Percentiles rank a stretch among this genome's conserved stretches.
Conservation (phyloP, 176 grass and related monocot genomes). For the Cymbopogon citratus region DNA sequence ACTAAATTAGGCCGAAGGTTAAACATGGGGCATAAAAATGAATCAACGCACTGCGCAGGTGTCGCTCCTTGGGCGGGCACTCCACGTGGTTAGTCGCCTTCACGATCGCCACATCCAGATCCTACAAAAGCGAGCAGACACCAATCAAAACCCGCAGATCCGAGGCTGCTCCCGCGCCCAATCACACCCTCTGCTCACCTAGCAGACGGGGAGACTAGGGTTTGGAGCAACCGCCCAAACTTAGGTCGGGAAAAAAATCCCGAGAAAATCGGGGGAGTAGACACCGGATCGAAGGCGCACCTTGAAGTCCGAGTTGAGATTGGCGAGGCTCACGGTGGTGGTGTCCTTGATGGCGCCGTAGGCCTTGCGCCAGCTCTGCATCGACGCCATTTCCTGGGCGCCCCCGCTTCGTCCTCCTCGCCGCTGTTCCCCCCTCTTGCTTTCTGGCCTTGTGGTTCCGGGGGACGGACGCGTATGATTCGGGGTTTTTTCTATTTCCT, state of each 20-base stretch:
- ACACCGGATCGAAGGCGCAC: slow-evolving; percentile 23
- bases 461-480: neutral
- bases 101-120: slow-evolving; percentile 99
- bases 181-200: neutral
- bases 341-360: slow-evolving; percentile 92
- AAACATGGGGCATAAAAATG: neutral
- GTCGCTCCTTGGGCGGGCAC: slow-evolving; percentile 85
- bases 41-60: slow-evolving; percentile 85
- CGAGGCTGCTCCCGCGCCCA: neutral
- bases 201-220: neutral
- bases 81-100: slow-evolving; percentile 98
- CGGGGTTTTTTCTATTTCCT: slow-evolving; percentile 19
- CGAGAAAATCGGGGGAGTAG: neutral
- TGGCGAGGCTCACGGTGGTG: slow-evolving; percentile 90
- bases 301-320: slow-evolving; percentile 98
- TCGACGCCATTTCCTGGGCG: slow-evolving; percentile 59
- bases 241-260: neutral
- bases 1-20: slow-evolving; percentile 28
- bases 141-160: slow-evolving; percentile 43
- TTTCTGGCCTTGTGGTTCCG: neutral
- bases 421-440: neutral
- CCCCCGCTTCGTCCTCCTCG: neutral
- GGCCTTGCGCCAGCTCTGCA: slow-evolving; percentile 99
- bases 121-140: slow-evolving; percentile 48
- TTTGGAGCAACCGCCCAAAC: slow-evolving; percentile 14